A percentile compares a stretch with the other conserved stretches of the same genome.
Evolutionary conservation across 805 yeast species (phyloP).

Genomic region (Saccharomycopsis fermentans): DNA sequence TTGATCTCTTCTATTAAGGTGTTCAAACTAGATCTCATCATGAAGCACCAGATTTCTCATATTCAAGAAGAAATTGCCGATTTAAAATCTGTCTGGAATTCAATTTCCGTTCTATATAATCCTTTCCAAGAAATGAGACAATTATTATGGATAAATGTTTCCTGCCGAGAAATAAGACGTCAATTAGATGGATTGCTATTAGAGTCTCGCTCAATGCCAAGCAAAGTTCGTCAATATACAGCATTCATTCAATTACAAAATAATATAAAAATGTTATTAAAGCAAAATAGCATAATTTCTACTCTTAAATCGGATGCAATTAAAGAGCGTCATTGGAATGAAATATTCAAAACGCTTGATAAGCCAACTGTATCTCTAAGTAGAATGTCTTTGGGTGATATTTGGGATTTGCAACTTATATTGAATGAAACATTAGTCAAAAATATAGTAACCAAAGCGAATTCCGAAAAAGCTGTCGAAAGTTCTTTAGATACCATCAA

Average conservation of each 20-base stretch:
- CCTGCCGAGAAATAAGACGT: slow-evolving; percentile 35
- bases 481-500: slow-evolving; percentile 42
- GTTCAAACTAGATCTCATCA: slow-evolving; percentile 27
- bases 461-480: slow-evolving; percentile 60
- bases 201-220: slow-evolving; percentile 42
- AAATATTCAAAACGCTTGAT: slow-evolving; percentile 30
- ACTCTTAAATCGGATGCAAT: slow-evolving; percentile 48
- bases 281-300: slow-evolving; percentile 30
- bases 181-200: slow-evolving; percentile 42
- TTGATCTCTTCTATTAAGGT: slow-evolving; percentile 27
- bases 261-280: slow-evolving; percentile 31
- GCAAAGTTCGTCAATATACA: slow-evolving; percentile 50
- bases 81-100: slow-evolving; percentile 52
- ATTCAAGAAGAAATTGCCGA: slow-evolving; percentile 43
- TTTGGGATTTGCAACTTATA: slow-evolving; percentile 46
- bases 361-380: slow-evolving; percentile 19
- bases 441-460: slow-evolving; percentile 49
- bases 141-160: slow-evolving; percentile 40
- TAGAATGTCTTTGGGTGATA: slow-evolving; percentile 41
- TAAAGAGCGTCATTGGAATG: slow-evolving; percentile 58
- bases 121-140: slow-evolving; percentile 34
- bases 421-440: slow-evolving; percentile 38
- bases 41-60: slow-evolving; percentile 24
- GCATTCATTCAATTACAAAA: slow-evolving; percentile 55
- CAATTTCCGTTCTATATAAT: slow-evolving; percentile 43